Evolutionary conservation across 2,329 filamentous ascomycete species (phyloP).

Genomic region (Cercospora canescens): DNA sequence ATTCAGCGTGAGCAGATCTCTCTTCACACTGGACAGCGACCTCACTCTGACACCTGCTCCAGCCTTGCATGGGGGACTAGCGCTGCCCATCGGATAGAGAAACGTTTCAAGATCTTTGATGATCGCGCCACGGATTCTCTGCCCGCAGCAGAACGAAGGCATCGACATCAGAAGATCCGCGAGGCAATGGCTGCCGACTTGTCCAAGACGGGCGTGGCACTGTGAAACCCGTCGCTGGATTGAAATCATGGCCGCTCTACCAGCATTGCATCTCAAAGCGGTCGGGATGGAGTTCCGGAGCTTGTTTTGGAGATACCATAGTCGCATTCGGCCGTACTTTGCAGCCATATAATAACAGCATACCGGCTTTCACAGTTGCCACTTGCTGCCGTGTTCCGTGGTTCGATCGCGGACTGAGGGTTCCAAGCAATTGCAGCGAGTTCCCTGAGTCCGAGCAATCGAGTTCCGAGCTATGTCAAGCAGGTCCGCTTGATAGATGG

Average conservation of each 20-base stretch:
- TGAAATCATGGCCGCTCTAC: too few relatives aligned
- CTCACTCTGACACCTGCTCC: not conserved
- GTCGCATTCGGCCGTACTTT: not conserved
- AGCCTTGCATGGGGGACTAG: constrained; percentile 9
- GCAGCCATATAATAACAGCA: not conserved
- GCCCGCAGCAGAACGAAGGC: constrained; percentile 4
- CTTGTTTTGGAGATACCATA: not conserved
- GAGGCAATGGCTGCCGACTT: constrained; percentile 7
- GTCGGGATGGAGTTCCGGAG: not conserved
- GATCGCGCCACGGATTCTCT: constrained; percentile 15
- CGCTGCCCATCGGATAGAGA: constrained; percentile 10
- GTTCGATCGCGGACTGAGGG: too few relatives aligned
- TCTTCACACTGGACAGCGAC: not conserved
- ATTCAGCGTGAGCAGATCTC: constrained; percentile 1
- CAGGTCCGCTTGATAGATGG: not conserved
- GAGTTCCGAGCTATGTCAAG: not conserved
- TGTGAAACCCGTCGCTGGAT: not conserved
- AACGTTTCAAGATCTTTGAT: constrained; percentile 15
- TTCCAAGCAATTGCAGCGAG: not conserved
- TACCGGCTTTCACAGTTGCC: not conserved
- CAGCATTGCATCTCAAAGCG: too few relatives aligned
- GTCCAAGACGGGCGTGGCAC: not conserved
- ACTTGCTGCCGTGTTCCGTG: not conserved
- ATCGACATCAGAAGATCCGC: constrained; percentile 12
- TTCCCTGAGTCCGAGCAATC: not conserved